Evolutionary conservation across 2,329 filamentous ascomycete species (phyloP).

Genomic region (Paraphaeosphaeria minitans): DNA sequence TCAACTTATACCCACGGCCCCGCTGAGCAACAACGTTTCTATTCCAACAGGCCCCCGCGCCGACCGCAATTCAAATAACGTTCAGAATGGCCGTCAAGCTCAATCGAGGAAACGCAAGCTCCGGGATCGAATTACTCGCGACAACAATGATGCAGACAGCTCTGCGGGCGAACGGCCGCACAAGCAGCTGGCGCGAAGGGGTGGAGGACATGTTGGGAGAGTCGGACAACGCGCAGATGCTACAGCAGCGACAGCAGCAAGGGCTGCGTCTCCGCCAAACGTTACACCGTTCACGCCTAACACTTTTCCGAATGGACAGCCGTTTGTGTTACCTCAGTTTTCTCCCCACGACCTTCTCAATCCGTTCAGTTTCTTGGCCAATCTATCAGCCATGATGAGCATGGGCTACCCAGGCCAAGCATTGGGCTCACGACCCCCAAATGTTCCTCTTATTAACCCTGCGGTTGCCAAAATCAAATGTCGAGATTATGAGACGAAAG

Average conservation of each 20-base stretch:
- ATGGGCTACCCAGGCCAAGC: not conserved
- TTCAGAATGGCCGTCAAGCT: conserved; percentile 23
- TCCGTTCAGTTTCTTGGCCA: not conserved
- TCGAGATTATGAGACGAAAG: conserved; percentile 4
- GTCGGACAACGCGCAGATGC: not conserved
- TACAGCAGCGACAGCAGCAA: not conserved
- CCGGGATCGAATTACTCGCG: conserved; percentile 57
- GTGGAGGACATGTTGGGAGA: not conserved
- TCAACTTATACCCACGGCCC: not conserved
- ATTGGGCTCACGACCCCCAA: not conserved
- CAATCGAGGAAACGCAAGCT: conserved; percentile 61
- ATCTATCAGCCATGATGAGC: not conserved
- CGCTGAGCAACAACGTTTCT: not conserved
- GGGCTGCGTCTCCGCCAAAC: not conserved
- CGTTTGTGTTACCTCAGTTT: not conserved
- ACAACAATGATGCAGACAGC: conserved; percentile 44
- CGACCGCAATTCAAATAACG: not conserved
- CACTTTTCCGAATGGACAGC: not conserved
- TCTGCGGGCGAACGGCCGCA: conserved; percentile 47
- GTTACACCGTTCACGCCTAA: not conserved
- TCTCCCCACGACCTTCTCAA: not conserved
- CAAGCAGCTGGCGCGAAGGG: conserved; percentile 60
- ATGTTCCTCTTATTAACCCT: not conserved
- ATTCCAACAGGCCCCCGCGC: conserved; percentile 1
- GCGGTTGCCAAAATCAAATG: not conserved